Evolutionary conservation across 257 asterid genomes (phyloP), one percentile per base, ranked within the genome.

Genomic region (Jacaranda copaia): DNA sequence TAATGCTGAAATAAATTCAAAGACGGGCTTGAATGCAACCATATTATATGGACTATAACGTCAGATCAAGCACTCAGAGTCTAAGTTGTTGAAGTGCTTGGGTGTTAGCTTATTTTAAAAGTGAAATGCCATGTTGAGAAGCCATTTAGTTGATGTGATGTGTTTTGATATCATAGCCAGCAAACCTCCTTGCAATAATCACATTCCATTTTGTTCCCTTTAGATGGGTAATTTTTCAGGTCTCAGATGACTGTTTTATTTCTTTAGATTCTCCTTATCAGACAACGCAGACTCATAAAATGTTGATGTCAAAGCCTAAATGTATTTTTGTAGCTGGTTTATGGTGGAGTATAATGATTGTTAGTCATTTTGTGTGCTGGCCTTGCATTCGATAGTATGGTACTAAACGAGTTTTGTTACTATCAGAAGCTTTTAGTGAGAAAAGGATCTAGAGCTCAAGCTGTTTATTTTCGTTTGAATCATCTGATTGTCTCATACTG

Each of bases 391-490:
- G 49, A 66, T 71, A 40, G 70, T 71, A 43, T 16, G 35, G 46
- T 46, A 57, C 45, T 58, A 66, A 46, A 68, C 15, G 61, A 69
- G 19, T 49, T 58, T 39, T 74, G 73, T 66, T 42, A 32, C 62
- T 56, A 53, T 67, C 48, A 6, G 51, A 60, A 70, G 39, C 53
- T 40, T 79, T 15, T 15, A 35, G 48, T 38, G 11, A 19, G 36
- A 60, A 57, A n/a, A 16, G 10, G 20, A 53, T 51, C 12, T 46
- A 46, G n/a, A 43, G 32, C 19, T 62, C 12, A 18, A 43, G 12
- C 20, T 70, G 16, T 59, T 65, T 8, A 57, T 73, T 79, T 65
- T 68, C 64, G 51, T 43, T 15, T 63, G 68, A 73, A 79, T 55
- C 60, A 49, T 68, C 51, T 20, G n/a, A 56, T 0, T 52, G 69